Evolutionary conservation across 2,329 filamentous ascomycete species (phyloP).

Genomic region (Triangularia verruculosa): DNA sequence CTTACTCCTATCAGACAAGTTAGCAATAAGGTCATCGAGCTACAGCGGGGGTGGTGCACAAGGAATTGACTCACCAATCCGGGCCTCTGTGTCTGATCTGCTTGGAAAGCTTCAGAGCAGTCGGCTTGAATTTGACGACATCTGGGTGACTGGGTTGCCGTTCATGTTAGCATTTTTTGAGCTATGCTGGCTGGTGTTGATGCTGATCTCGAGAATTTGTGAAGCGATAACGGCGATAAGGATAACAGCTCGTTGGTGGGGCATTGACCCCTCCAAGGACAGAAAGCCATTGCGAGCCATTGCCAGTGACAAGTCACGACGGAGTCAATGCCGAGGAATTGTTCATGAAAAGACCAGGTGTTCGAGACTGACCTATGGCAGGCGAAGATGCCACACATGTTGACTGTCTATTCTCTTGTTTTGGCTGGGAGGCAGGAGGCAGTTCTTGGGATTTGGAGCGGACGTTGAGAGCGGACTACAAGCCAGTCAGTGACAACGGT

Average conservation of each 20-base stretch:
- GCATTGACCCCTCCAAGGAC: conserved; percentile 35
- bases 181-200: neutral
- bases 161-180: neutral
- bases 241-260: conserved; percentile 31
- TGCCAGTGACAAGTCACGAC: neutral
- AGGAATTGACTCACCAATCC: neutral
- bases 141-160: conserved; percentile 68
- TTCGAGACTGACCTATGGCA: conserved; percentile 71
- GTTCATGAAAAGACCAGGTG: conserved; percentile 23
- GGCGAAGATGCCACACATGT: conserved; percentile 95
- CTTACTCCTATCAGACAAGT: conserved; percentile 91
- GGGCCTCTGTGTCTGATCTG: conserved; percentile 30
- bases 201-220: neutral
- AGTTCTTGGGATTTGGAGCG: conserved; percentile 18
- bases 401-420: conserved; percentile 22
- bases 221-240: conserved; percentile 1
- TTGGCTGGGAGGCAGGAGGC: conserved; percentile 16
- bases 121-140: conserved; percentile 94
- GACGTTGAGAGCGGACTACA: conserved; percentile 25
- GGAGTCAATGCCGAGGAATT: neutral
- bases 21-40: neutral
- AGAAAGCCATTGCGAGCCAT: neutral
- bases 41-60: neutral
- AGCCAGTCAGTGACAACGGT: conserved; percentile 21
- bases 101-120: conserved; percentile 88